Percentiles rank a stretch among this genome's conserved stretches.
Conservation (phyloP, 2,329 filamentous ascomycete species). For the Trichophyton rubrum region DNA sequence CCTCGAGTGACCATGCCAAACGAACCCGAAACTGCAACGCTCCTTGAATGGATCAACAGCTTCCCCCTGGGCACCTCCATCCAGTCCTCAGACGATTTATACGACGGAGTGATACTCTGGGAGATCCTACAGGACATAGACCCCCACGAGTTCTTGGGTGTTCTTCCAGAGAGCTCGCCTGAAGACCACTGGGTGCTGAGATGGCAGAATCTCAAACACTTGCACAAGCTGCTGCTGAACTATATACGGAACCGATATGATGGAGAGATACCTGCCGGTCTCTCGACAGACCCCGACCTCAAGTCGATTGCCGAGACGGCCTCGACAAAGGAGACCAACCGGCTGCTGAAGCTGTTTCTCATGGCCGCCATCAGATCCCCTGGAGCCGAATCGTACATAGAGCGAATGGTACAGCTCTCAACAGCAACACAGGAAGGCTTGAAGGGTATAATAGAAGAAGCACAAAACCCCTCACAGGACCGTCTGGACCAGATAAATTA, state of each 20-base stretch:
- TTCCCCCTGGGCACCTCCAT: conserved; percentile 33
- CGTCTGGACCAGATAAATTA: conserved; percentile 27
- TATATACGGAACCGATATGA: conserved; percentile 36
- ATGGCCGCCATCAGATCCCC: conserved; percentile 50
- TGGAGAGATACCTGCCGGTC: conserved; percentile 30
- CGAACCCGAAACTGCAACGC: conserved; percentile 34
- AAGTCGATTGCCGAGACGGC: conserved; percentile 35
- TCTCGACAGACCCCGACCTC: conserved; percentile 34
- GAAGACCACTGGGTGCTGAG: conserved; percentile 37
- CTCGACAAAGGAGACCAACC: conserved; percentile 32
- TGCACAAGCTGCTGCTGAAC: conserved; percentile 34
- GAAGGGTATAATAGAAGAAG: conserved; percentile 37
- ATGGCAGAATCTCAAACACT: conserved; percentile 38
- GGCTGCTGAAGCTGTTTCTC: conserved; percentile 52
- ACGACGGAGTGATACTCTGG: conserved; percentile 36
- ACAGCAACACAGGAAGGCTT: conserved; percentile 34
- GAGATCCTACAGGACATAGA: conserved; percentile 39
- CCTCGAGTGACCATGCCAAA: conserved; percentile 29
- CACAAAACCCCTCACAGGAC: conserved; percentile 31
- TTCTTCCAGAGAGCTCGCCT: conserved; percentile 33
- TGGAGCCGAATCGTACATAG: conserved; percentile 43
- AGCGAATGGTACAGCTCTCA: conserved; percentile 33
- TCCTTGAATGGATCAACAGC: conserved; percentile 38
- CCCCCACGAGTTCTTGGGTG: conserved; percentile 36
- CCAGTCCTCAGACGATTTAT: conserved; percentile 30